Evolutionary conservation across 2,329 filamentous ascomycete species (phyloP).

Genomic region (Aspergillus pseudoviridinutans): DNA sequence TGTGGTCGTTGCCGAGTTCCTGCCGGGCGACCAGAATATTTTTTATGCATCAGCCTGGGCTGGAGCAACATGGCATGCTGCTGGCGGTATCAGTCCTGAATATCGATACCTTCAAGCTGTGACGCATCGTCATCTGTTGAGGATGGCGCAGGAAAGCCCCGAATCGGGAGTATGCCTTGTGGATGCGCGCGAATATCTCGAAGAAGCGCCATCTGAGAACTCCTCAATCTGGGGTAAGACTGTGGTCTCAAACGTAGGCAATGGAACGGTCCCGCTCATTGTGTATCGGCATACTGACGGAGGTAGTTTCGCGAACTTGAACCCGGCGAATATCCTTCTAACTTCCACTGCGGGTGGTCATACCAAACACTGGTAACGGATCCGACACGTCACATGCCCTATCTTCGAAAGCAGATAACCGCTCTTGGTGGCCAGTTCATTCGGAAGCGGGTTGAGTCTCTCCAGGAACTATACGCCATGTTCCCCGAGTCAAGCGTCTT

Average conservation of each 20-base stretch:
- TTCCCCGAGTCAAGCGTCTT: conserved; percentile 35
- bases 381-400: conserved; percentile 37
- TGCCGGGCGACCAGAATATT: conserved; percentile 35
- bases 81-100: conserved; percentile 32
- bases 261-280: neutral
- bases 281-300: neutral
- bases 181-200: conserved; percentile 33
- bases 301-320: conserved; percentile 31
- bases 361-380: conserved; percentile 37
- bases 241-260: conserved; percentile 31
- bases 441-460: conserved; percentile 29
- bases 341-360: conserved; percentile 32
- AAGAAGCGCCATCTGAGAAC: conserved; percentile 27
- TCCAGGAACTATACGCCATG: conserved; percentile 31
- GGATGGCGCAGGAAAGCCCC: conserved; percentile 32
- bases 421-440: conserved; percentile 32
- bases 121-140: conserved; percentile 31
- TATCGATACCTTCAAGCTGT: conserved; percentile 34
- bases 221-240: conserved; percentile 35
- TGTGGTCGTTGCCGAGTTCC: conserved; percentile 32
- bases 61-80: conserved; percentile 38
- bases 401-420: conserved; percentile 25
- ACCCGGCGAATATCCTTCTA: conserved; percentile 28
- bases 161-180: conserved; percentile 34
- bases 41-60: conserved; percentile 39